Conservation (phyloP, 179 eudicot genomes). For the Silene vulgaris region DNA sequence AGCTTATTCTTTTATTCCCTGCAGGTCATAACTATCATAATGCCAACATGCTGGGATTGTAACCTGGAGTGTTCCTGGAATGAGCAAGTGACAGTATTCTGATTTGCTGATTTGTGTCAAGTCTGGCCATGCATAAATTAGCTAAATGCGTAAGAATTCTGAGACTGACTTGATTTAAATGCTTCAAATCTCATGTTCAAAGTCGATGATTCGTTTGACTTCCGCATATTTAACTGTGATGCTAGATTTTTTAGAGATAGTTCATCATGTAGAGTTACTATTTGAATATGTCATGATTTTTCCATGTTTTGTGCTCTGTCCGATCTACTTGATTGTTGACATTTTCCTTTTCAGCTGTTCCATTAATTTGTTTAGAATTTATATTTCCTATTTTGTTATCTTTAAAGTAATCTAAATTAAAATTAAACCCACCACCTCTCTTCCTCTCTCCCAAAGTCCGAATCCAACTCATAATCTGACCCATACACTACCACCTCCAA, state of each 20-base stretch:
- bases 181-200: slow-evolving; percentile 10
- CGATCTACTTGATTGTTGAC: background rate
- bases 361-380: no score
- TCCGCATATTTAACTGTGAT: slow-evolving; percentile 10
- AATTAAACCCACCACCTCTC: no score
- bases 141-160: background rate
- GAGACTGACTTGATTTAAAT: slow-evolving; percentile 19
- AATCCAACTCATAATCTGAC: no score
- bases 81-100: slow-evolving; percentile 12
- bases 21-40: slow-evolving; percentile 9
- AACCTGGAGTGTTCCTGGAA: slow-evolving; percentile 8
- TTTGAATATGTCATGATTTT: slow-evolving; percentile 3
- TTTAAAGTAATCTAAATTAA: no score
- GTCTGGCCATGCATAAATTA: slow-evolving; percentile 20
- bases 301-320: background rate
- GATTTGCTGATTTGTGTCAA: background rate
- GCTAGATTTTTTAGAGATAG: background rate
- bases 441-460: no score
- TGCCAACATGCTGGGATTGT: background rate
- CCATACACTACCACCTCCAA: no score
- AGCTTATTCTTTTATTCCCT: background rate
- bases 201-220: slow-evolving; percentile 19
- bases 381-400: no score
- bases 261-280: background rate
- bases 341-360: no score